Evolutionary conservation across 1,139 yeast species (phyloP).

Genomic region (Kodamaea ohmeri): DNA sequence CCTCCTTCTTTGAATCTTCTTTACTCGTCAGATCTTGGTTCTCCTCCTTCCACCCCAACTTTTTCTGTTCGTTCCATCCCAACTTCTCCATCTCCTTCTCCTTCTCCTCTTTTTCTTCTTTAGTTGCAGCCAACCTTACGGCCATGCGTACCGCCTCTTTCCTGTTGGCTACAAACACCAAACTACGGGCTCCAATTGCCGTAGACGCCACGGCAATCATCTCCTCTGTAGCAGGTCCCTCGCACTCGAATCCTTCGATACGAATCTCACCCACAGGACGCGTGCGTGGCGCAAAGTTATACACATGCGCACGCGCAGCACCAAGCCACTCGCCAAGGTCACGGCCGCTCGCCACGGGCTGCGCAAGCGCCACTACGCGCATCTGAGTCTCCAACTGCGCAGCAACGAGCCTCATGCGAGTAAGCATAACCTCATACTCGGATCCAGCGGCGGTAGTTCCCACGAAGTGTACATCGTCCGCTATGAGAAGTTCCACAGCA

Average conservation of each 20-base stretch:
- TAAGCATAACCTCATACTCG: constrained; percentile 62
- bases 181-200: background rate
- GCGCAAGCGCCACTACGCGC: constrained; percentile 65
- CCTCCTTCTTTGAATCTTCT: too few species aligned
- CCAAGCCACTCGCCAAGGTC: constrained; percentile 91
- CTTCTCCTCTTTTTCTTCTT: background rate
- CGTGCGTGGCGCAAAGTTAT: constrained; percentile 59
- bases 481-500: constrained; percentile 62
- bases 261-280: constrained; percentile 38
- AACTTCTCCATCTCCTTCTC: too few species aligned
- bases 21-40: too few species aligned
- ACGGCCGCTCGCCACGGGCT: constrained; percentile 68
- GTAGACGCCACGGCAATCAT: background rate
- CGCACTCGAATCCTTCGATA: constrained; percentile 39
- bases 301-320: constrained; percentile 54
- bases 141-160: background rate
- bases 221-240: background rate
- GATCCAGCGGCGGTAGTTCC: constrained; percentile 60
- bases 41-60: too few species aligned
- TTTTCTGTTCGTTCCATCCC: too few species aligned
- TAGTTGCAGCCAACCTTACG: background rate
- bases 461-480: constrained; percentile 73
- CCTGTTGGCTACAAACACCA: constrained; percentile 1
- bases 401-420: constrained; percentile 69
- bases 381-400: constrained; percentile 54